Percentiles rank a stretch among this genome's conserved stretches.
Conservation (phyloP, 345 rosid species). For the Syzygium jambos region DNA sequence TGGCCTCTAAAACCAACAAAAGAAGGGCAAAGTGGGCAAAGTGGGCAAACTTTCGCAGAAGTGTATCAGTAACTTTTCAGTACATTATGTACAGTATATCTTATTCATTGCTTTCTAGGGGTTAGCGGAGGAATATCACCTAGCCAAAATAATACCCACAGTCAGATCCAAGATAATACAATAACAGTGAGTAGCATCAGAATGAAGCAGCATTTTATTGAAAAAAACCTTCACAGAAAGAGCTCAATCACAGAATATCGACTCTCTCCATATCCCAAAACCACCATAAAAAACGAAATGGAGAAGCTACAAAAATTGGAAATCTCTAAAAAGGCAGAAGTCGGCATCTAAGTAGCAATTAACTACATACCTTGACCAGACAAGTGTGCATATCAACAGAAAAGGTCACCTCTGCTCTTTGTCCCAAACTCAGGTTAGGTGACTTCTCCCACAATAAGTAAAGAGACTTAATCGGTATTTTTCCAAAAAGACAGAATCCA, state of each 20-base stretch:
- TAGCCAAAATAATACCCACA: background rate
- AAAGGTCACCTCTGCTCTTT: slow-evolving; percentile 56
- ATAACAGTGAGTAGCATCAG: background rate
- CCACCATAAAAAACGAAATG: background rate
- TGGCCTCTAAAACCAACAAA: background rate
- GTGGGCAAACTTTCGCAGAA: background rate
- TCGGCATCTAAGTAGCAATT: background rate
- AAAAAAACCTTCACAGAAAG: background rate
- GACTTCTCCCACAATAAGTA: slow-evolving; percentile 68
- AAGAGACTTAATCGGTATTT: slow-evolving; percentile 65
- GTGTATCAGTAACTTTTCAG: background rate
- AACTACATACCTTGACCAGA: slow-evolving; percentile 66
- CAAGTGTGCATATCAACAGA: slow-evolving; percentile 70
- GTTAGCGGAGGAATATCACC: background rate
- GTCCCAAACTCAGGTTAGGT: slow-evolving; percentile 77
- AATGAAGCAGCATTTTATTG: background rate
- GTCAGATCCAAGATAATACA: background rate
- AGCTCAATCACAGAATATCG: background rate
- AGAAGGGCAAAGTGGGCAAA: background rate
- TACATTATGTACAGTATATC: background rate
- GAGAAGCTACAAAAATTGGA: background rate
- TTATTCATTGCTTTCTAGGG: background rate
- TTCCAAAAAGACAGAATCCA: slow-evolving; percentile 78
- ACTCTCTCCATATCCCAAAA: background rate
- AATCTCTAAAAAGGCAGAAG: background rate